Conservation (phyloP, 164 flowering plant genomes). For the Aristolochia contorta region DNA sequence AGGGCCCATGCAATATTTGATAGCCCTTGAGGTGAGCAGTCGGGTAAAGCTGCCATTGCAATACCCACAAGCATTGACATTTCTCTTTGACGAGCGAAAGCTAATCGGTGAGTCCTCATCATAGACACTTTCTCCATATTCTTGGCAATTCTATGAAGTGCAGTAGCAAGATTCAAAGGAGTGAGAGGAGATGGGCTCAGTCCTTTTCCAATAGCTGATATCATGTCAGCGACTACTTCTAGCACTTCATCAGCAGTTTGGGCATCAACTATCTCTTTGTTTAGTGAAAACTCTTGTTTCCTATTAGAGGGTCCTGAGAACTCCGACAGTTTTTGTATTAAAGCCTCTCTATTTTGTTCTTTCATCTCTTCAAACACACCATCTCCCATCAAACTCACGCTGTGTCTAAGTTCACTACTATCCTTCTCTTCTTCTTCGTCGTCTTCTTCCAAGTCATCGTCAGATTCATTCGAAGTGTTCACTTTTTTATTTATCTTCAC, state of each 20-base stretch:
- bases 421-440: slow-evolving; percentile 12
- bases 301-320: slow-evolving; percentile 79
- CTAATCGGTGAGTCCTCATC: slow-evolving; percentile 52
- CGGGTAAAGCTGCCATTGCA: slow-evolving; percentile 78
- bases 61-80: slow-evolving; percentile 88
- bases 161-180: slow-evolving; percentile 85
- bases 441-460: slow-evolving; percentile 20
- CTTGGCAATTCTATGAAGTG: slow-evolving; percentile 87
- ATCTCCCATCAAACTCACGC: slow-evolving; percentile 46
- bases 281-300: slow-evolving; percentile 66
- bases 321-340: slow-evolving; percentile 68
- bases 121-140: slow-evolving; percentile 93
- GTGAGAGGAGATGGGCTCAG: slow-evolving; percentile 87
- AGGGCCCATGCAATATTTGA: slow-evolving; percentile 93
- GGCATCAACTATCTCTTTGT: slow-evolving; percentile 59
- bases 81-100: slow-evolving; percentile 83
- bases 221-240: slow-evolving; percentile 55
- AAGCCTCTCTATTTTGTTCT: slow-evolving; percentile 51
- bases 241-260: slow-evolving; percentile 82
- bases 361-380: slow-evolving; percentile 67
- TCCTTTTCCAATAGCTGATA: slow-evolving; percentile 82
- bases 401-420: slow-evolving; percentile 15
- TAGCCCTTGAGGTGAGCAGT: slow-evolving; percentile 88
- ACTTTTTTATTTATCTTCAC: slow-evolving; percentile 16
- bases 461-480: slow-evolving; percentile 22